Conservation (phyloP, 768 basidiomycete genomes). For the Butyriboletus loyo region DNA sequence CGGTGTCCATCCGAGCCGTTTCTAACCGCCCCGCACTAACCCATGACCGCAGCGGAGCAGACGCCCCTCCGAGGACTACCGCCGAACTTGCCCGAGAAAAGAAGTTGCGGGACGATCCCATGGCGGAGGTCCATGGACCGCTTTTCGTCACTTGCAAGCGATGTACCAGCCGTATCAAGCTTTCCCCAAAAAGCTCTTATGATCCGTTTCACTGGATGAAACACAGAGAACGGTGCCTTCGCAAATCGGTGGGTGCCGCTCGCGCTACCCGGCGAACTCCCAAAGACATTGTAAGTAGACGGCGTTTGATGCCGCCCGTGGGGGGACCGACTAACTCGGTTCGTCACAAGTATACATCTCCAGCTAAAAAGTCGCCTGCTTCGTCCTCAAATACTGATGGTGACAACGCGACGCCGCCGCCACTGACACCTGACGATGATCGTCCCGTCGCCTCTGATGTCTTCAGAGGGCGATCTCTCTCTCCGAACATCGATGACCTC, state of each 20-base stretch:
- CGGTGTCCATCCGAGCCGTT: slow-evolving; percentile 4
- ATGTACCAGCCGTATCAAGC: slow-evolving; percentile 57
- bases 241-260: slow-evolving; percentile 33
- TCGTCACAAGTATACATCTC: slow-evolving; percentile 17
- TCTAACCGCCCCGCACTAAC: slow-evolving; percentile 7
- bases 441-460: slow-evolving; percentile 16
- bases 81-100: slow-evolving; percentile 51
- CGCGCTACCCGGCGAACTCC: slow-evolving; percentile 13
- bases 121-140: slow-evolving; percentile 50
- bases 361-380: slow-evolving; percentile 21
- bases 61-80: slow-evolving; percentile 33
- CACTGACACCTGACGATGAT: slow-evolving; percentile 37
- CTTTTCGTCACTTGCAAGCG: slow-evolving; percentile 52
- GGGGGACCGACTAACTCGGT: slow-evolving; percentile 4
- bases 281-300: slow-evolving; percentile 24
- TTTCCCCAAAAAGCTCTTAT: slow-evolving; percentile 63
- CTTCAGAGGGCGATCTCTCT: slow-evolving; percentile 24
- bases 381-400: slow-evolving; percentile 30
- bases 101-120: slow-evolving; percentile 49
- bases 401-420: slow-evolving; percentile 33
- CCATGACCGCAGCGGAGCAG: slow-evolving; percentile 17
- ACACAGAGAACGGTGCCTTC: slow-evolving; percentile 59
- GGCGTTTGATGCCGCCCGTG: not conserved
- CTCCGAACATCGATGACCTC: slow-evolving; percentile 21
- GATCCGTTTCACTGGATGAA: slow-evolving; percentile 68